A percentile compares a stretch with the other conserved stretches of the same genome.
Conservation (phyloP, 106 monocot genomes). For the Dioscorea alata region DNA sequence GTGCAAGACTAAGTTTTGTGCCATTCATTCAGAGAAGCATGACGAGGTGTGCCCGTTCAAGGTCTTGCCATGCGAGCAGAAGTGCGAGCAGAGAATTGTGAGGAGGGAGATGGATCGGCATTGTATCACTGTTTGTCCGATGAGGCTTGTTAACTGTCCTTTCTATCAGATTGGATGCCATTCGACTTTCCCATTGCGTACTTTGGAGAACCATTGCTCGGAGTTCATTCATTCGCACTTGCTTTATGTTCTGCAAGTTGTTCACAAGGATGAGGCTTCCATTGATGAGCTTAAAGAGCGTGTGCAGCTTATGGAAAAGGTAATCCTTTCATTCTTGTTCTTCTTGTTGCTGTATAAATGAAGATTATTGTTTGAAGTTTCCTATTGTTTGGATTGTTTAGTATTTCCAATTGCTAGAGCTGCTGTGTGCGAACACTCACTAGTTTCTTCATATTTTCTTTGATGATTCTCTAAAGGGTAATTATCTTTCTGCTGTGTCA, state of each 20-base stretch:
- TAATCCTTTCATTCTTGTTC: conserved; percentile 1
- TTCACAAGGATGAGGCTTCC: conserved; percentile 29
- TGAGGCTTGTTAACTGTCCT: conserved; percentile 65
- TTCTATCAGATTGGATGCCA: conserved; percentile 56
- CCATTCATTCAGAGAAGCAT: conserved; percentile 27
- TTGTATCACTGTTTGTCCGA: conserved; percentile 57
- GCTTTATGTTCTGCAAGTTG: conserved; percentile 29
- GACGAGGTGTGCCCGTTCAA: conserved; percentile 37
- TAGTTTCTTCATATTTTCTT: too few species aligned
- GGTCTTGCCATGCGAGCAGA: conserved; percentile 57
- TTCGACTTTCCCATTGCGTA: conserved; percentile 30
- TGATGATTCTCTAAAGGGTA: too few species aligned
- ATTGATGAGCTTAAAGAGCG: conserved; percentile 32
- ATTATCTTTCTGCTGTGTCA: too few species aligned
- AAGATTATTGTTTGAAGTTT: too few species aligned
- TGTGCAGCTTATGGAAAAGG: conserved; percentile 33
- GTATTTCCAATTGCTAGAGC: too few species aligned
- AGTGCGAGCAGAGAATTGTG: conserved; percentile 27
- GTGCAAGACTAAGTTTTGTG: conserved; percentile 39
- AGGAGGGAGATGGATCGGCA: conserved; percentile 75
- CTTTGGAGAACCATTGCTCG: conserved; percentile 33
- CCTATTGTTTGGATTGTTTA: too few species aligned
- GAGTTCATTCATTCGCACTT: conserved; percentile 45
- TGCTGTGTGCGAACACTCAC: too few species aligned
- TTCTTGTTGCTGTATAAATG: too few species aligned